phyloP scores from a whole-genome alignment of 257 asterid genomes.

The Solanum rostratum region DNA sequence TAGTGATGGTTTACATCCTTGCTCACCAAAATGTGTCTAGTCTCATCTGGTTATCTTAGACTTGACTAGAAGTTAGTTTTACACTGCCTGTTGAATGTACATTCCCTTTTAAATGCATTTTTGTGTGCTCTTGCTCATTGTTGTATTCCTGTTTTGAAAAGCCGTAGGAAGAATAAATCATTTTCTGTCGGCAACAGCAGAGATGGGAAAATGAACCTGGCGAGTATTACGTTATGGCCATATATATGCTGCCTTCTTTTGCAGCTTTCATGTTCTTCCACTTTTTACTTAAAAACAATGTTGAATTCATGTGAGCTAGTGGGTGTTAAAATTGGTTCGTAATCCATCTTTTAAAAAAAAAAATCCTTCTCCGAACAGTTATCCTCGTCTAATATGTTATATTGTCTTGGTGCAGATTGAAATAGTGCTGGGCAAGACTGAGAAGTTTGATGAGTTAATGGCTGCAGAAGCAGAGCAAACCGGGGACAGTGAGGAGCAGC shows the following conservation, averaged over 20 bases:
- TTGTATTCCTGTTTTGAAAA: not conserved
- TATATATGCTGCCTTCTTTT: not conserved
- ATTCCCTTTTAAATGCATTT: not conserved
- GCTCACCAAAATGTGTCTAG: not conserved
- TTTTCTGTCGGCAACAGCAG: not conserved
- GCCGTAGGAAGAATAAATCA: not conserved
- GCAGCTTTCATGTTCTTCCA: not conserved
- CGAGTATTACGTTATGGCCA: not conserved
- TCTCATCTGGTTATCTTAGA: not conserved
- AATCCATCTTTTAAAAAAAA: not conserved
- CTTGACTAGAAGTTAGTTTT: not conserved
- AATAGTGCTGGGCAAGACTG: conserved; percentile 38
- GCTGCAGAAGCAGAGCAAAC: conserved; percentile 44
- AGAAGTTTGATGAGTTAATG: conserved; percentile 43
- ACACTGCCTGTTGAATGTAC: not conserved
- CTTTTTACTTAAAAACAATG: not conserved
- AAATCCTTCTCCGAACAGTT: too few relatives aligned
- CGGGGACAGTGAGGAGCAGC: conserved; percentile 33
- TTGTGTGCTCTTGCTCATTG: not conserved
- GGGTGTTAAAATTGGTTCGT: not conserved
- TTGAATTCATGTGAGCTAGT: not conserved
- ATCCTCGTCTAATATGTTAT: not conserved
- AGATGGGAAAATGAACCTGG: not conserved
- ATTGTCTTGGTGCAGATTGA: conserved; percentile 33
- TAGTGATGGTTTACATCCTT: not conserved